Base-by-base conservation (phyloP, 2,329 filamentous ascomycete species). In the Nakataea oryzae region DNA sequence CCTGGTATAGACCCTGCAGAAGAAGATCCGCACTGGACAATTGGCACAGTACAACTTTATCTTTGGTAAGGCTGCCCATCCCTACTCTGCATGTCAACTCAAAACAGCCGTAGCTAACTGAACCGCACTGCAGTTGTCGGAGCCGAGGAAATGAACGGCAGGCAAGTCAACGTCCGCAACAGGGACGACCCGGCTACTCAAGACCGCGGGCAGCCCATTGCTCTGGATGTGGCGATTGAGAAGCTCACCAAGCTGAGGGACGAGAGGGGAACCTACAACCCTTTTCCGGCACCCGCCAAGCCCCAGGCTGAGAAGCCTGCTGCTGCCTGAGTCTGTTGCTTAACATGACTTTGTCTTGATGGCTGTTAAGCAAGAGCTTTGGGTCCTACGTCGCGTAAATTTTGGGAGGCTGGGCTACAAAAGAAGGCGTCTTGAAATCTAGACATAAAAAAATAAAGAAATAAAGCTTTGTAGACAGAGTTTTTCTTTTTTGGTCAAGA, bases 21-120 rank as follows among this genome's bases (percentile, higher is more conserved):
- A 95, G 84, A 95, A 95, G 85, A 91, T 95, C 67, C 87, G 90
- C 68, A 92, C 84, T 62, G 90, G 86, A 17, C 90, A 95, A 75
- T 74, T 93, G 69, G 81, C 87, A 61, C 87, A 92, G 75, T 93
- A 93, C 78, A 93, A 93, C 78, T 92, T 89, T 74, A 89, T 92
- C 69, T 89, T 93, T 69, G 83, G 84, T 86, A 75, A 74, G 80
- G 69, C 12, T 17, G 6, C 11, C 17, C 2, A 9, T 24, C 14
- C 24, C 8, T 7, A 14, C 24, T 6, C 14, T 47, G 6, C 3
- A 7, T 55, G 14, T 28, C 2, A 41, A 34, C 17, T 7, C 24
- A 3, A 26, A 54, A 6, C 2, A 3, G 21, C 41, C 17, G 21
- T 50, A n/a, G 34, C 41, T 50, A 50, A 50, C 8, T 9, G 21